These are phyloP conservation scores for Eucalyptus sideroxylon DNA, from an alignment of 345 rosid genomes.

Conservation along the genomic window DNA sequence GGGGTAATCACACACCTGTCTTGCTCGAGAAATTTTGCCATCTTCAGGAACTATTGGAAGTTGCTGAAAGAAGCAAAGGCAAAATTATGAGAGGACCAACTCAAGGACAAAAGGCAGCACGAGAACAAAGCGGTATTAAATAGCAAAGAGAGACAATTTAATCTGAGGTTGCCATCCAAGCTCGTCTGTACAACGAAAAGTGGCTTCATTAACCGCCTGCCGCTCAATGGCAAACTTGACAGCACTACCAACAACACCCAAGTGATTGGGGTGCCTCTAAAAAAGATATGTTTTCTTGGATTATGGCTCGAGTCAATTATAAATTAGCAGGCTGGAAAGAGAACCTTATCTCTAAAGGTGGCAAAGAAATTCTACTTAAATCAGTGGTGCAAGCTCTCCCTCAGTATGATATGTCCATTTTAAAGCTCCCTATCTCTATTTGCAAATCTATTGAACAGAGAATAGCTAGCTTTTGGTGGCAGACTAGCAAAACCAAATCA, in stretches of 20 bases:
- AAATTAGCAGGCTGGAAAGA: too few species aligned
- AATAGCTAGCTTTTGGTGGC: too few species aligned
- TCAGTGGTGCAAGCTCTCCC: too few species aligned
- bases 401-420: too few species aligned
- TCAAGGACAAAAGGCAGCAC: not conserved
- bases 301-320: too few species aligned
- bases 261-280: too few species aligned
- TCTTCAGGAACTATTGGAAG: slow-evolving; percentile 68
- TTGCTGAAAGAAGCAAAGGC: slow-evolving; percentile 30
- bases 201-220: slow-evolving; percentile 95
- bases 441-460: too few species aligned
- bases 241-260: slow-evolving; percentile 97
- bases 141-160: not conserved
- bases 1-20: slow-evolving; percentile 30
- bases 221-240: slow-evolving; percentile 72
- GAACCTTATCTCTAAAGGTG: too few species aligned
- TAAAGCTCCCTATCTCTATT: too few species aligned
- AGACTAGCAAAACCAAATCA: too few species aligned
- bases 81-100: not conserved
- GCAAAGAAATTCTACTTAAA: too few species aligned
- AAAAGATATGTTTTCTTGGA: too few species aligned
- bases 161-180: slow-evolving; percentile 99
- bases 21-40: slow-evolving; percentile 55
- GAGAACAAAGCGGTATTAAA: not conserved
- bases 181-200: slow-evolving; percentile 92